These are phyloP conservation scores for Cystobasidium pallidum DNA, from an alignment of 1,284 basidiomycete genomes.

Conservation along the genomic window DNA sequence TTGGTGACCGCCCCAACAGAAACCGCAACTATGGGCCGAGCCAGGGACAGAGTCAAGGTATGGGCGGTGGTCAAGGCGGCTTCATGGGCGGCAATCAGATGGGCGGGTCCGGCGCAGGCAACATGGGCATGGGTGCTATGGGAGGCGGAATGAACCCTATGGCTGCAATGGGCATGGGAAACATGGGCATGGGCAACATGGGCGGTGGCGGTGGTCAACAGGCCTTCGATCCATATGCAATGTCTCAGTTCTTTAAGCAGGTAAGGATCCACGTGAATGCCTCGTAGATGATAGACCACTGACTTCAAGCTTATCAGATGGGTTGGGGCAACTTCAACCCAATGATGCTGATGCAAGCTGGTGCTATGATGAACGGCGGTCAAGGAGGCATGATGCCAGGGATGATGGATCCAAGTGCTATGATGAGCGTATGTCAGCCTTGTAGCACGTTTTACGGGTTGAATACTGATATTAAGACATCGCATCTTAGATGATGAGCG, in stretches of 20 bases:
- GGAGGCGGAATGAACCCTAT: constrained; percentile 13
- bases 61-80: constrained; percentile 16
- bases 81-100: constrained; percentile 25
- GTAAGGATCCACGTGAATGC: not conserved
- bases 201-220: constrained; percentile 31
- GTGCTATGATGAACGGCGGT: constrained; percentile 29
- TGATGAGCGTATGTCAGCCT: constrained; percentile 25
- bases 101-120: not conserved
- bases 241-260: constrained; percentile 47
- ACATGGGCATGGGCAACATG: constrained; percentile 8
- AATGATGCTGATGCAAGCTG: constrained; percentile 45
- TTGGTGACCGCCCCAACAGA: constrained; percentile 32
- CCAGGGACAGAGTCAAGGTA: constrained; percentile 19
- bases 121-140: constrained; percentile 39
- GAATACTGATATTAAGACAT: too few species aligned
- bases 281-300: not conserved
- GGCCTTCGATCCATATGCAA: constrained; percentile 45
- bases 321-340: constrained; percentile 46
- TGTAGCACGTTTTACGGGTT: too few species aligned
- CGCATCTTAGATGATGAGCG: constrained; percentile 36
- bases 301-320: constrained; percentile 15
- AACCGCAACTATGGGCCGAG: constrained; percentile 37
- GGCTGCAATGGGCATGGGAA: constrained; percentile 21
- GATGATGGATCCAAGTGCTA: constrained; percentile 44
- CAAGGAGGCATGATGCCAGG: constrained; percentile 29